phyloP scores from a whole-genome alignment of 164 flowering plant genomes.

The Macadamia tetraphylla region DNA sequence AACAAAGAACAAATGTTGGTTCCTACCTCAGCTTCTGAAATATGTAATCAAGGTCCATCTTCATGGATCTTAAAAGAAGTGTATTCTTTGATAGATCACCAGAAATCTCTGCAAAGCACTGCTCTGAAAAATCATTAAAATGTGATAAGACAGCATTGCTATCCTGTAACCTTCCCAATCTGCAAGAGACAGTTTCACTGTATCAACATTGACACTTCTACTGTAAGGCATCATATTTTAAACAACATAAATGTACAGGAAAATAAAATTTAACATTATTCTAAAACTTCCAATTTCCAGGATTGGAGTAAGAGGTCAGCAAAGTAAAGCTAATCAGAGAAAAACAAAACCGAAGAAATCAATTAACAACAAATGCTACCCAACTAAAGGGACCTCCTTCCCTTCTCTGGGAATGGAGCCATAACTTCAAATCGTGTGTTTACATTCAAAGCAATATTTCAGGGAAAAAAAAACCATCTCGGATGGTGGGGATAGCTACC shows the following conservation, averaged over 20 bases:
- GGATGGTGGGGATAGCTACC: too few species aligned
- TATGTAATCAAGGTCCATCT: slow-evolving; percentile 83
- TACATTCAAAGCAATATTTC: too few species aligned
- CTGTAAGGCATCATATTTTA: neutral
- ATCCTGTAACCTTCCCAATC: slow-evolving; percentile 95
- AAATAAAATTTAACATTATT: neutral
- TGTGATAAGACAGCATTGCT: slow-evolving; percentile 94
- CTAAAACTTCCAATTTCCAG: neutral
- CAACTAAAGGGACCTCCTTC: too few species aligned
- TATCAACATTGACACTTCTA: neutral
- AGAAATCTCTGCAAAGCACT: slow-evolving; percentile 67
- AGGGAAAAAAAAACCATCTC: too few species aligned
- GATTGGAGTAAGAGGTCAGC: neutral
- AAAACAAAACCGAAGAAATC: neutral
- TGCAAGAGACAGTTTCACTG: slow-evolving; percentile 19
- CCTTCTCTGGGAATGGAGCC: too few species aligned
- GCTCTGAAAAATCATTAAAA: slow-evolving; percentile 79
- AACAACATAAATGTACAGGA: neutral
- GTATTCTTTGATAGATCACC: slow-evolving; percentile 61
- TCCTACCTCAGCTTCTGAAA: slow-evolving; percentile 83
- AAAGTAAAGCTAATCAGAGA: neutral
- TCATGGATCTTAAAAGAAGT: slow-evolving; percentile 75
- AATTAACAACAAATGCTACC: neutral
- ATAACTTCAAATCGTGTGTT: too few species aligned
- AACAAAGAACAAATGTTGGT: neutral